These are phyloP conservation scores for Lanmaoa rubissima DNA, from an alignment of 768 basidiomycete genomes.

Conservation along the genomic window DNA sequence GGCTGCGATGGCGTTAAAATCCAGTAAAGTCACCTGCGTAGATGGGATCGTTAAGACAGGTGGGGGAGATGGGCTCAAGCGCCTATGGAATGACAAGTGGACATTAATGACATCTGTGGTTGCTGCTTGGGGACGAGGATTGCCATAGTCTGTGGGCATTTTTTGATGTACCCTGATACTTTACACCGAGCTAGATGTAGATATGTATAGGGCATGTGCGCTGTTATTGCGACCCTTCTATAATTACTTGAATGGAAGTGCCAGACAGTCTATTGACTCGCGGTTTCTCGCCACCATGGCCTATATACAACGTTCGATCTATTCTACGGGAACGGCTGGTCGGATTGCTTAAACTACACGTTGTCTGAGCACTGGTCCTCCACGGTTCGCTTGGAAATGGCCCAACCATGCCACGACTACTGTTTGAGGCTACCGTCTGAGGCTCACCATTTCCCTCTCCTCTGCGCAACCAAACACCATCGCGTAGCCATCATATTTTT, in stretches of 20 bases:
- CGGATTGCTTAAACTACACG: no score
- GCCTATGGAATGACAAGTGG: conserved; percentile 26
- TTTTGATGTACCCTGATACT: neutral
- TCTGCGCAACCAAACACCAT: no score
- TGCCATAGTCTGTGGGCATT: conserved; percentile 13
- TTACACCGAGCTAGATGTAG: neutral
- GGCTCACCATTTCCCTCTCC: no score
- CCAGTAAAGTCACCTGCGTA: conserved; percentile 11
- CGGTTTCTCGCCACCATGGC: no score
- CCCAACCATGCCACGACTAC: no score
- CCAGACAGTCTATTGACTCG: no score
- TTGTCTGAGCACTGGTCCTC: no score
- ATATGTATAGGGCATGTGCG: neutral
- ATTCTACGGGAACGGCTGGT: no score
- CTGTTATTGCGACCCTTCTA: neutral
- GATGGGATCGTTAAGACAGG: conserved; percentile 10
- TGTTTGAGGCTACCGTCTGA: no score
- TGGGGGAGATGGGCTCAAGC: conserved; percentile 24
- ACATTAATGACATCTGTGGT: conserved; percentile 20
- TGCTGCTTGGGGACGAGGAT: conserved; percentile 28
- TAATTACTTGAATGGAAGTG: neutral
- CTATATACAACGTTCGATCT: no score
- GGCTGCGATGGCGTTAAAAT: conserved; percentile 43
- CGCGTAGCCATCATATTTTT: no score
- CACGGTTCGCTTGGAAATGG: no score